Percentiles rank a stretch among this genome's conserved stretches.
Evolutionary conservation across 352 stramenopile species (phyloP).

Genomic region (Phytophthora litchii): DNA sequence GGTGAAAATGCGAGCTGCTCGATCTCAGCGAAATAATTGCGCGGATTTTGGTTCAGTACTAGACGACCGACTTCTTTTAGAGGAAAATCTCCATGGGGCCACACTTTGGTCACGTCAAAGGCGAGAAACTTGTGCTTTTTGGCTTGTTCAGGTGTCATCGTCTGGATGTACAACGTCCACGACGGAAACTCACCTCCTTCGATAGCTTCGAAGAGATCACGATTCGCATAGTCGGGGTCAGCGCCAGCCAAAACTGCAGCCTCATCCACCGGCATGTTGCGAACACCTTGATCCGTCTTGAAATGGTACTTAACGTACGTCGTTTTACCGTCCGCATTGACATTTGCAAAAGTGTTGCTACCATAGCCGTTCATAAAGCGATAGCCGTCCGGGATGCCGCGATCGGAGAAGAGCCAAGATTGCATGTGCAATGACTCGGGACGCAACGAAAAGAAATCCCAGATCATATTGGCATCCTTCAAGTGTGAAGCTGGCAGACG

Average conservation of each 20-base stretch:
- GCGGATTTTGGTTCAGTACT: conserved; percentile 86
- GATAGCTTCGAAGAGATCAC: conserved; percentile 90
- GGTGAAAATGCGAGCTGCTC: conserved; percentile 90
- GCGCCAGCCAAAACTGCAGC: conserved; percentile 54
- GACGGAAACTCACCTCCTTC: conserved; percentile 60
- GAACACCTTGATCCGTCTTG: conserved; percentile 86
- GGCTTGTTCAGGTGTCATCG: conserved; percentile 83
- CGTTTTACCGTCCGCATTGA: conserved; percentile 65
- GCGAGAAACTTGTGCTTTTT: conserved; percentile 64
- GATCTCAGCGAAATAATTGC: conserved; percentile 92
- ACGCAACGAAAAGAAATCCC: conserved; percentile 87
- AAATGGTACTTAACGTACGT: conserved; percentile 93
- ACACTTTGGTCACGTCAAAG: conserved; percentile 93
- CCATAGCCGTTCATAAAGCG: conserved; percentile 91
- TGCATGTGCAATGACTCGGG: conserved; percentile 86
- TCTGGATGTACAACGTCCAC: conserved; percentile 89
- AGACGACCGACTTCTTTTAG: conserved; percentile 80
- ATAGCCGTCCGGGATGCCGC: conserved; percentile 82
- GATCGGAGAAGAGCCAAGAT: conserved; percentile 86
- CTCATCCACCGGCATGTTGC: conserved; percentile 77
- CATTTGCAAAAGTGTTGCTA: conserved; percentile 88
- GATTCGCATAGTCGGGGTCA: conserved; percentile 85
- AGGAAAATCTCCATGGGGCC: conserved; percentile 82
- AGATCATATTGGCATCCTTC: conserved; percentile 84
- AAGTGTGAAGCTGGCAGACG: conserved; percentile 81